Base-by-base conservation (phyloP, 2,329 filamentous ascomycete genomes). In the Pestalotiopsis sp. region DNA sequence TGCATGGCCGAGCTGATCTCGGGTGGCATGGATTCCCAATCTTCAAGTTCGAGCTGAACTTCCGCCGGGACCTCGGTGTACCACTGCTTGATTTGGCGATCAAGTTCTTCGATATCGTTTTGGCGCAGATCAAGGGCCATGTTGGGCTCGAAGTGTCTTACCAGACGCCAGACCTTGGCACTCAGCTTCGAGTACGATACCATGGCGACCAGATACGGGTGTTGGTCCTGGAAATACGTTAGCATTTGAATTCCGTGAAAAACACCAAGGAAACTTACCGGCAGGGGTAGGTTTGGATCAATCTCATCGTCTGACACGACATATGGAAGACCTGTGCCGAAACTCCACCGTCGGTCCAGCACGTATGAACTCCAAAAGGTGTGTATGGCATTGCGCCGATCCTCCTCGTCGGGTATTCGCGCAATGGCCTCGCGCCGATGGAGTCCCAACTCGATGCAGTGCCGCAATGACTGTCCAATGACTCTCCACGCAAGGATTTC, bases 281-380 rank as follows among this genome's bases (percentile, higher is more conserved):
- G 94, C 75, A 92, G 90, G 2, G 93, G 93, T 25, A 98, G 81
- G 65, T 88, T 87, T 0, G 91, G 89, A 75, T 97, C 94, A 70
- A 97, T 93, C 76, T 97, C 94, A 17, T 92, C 88, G 75, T 97
- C 94, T 72, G 95, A 92, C 45, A 97, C 84, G 2, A 93, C 91
- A 81, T 94, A 97, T 0, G 94, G 94, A 78, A 97, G 86, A 0
- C 94, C 94, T 0, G 93, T 95, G n/a, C 92, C 93, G 73, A 97
- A 93, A 71, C 92, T 94, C 94, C 94, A 97, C 64, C 94, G 87
- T 52, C 94, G 86, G 77, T 97, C 95, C 52, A 97, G 84, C 3
- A 94, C 91, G 76, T 96, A 97, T 20, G 94, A 90, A 1, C 92
- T 90, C 95, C 93, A 98, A 79, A 97, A 97, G 14, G 93, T 88